Percentiles rank a stretch among this genome's conserved stretches.
phyloP scores from a whole-genome alignment of 2,329 filamentous ascomycete genomes.

The Phialophora chinensis region DNA sequence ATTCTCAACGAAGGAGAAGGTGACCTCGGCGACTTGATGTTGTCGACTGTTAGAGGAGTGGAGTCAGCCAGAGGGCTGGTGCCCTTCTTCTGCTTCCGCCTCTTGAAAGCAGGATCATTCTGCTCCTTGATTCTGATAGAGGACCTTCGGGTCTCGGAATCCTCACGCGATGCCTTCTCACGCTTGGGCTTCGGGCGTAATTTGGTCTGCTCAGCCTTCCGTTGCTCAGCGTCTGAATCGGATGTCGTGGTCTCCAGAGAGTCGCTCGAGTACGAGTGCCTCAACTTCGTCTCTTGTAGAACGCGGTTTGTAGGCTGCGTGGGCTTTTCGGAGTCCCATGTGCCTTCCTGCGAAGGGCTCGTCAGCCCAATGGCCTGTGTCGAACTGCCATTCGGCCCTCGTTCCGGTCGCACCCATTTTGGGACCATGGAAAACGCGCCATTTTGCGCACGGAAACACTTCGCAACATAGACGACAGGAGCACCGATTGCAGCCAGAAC shows the following conservation, averaged over 20 bases:
- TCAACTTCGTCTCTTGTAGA: conserved; percentile 35
- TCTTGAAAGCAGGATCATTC: conserved; percentile 52
- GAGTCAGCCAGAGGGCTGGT: conserved; percentile 45
- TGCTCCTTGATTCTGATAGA: conserved; percentile 40
- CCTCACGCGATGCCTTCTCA: conserved; percentile 23
- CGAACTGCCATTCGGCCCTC: conserved; percentile 26
- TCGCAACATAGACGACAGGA: conserved; percentile 80
- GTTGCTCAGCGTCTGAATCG: conserved; percentile 37
- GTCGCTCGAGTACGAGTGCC: conserved; percentile 39
- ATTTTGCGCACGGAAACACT: conserved; percentile 80
- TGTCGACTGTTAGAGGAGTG: conserved; percentile 70
- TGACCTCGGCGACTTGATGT: conserved; percentile 92
- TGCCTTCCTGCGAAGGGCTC: conserved; percentile 18
- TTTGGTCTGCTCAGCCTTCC: conserved; percentile 21
- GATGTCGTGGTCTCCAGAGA: conserved; percentile 31
- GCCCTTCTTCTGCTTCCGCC: conserved; percentile 58
- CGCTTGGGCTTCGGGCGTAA: conserved; percentile 24
- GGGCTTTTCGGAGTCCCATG: conserved; percentile 30
- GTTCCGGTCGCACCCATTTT: conserved; percentile 63
- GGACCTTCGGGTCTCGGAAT: conserved; percentile 34
- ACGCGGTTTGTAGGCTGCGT: conserved; percentile 26
- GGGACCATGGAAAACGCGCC: conserved; percentile 79
- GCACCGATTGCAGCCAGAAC: conserved; percentile 78
- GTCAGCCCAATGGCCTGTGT: conserved; percentile 36
- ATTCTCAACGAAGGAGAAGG: conserved; percentile 71